Evolutionary conservation across 129 eudicot genomes (phyloP).

Genomic region (Chrysanthemum lavandulifolium): DNA sequence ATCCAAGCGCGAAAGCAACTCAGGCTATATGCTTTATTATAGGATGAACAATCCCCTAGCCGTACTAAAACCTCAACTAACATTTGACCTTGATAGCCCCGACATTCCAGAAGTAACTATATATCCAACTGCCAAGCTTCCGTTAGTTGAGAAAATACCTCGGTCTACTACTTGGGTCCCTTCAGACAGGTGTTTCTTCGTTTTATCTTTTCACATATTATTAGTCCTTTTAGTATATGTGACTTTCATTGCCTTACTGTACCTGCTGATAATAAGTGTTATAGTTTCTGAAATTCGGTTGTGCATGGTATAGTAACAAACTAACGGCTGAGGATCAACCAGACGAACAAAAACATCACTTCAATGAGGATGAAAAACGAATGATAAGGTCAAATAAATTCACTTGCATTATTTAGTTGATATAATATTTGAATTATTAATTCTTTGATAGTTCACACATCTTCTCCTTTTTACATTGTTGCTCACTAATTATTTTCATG

Average conservation of each 20-base stretch:
- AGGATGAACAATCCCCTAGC: conserved; percentile 39
- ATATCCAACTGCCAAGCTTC: conserved; percentile 32
- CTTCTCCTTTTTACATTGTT: background rate
- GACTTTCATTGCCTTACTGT: too few relatives aligned
- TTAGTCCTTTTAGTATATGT: too few relatives aligned
- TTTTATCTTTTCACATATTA: too few relatives aligned
- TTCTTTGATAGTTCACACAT: background rate
- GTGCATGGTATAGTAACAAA: conserved; percentile 50
- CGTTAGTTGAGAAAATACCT: conserved; percentile 52
- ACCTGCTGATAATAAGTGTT: too few relatives aligned
- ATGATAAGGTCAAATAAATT: conserved; percentile 48
- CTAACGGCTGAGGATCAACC: conserved; percentile 76
- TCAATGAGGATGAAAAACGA: conserved; percentile 66
- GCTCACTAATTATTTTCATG: too few relatives aligned
- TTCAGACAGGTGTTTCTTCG: conserved; percentile 38
- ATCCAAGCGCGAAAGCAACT: conserved; percentile 8
- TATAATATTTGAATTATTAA: background rate
- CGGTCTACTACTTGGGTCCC: conserved; percentile 18
- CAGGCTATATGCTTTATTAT: conserved; percentile 39
- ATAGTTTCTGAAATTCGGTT: too few relatives aligned
- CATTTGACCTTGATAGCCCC: too few relatives aligned
- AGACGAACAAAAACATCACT: conserved; percentile 56
- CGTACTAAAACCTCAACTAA: too few relatives aligned
- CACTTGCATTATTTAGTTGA: background rate
- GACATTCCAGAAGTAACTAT: too few relatives aligned